Evolutionary conservation across 108 stramenopile species (phyloP).

Genomic region (Nannochloropsis salina): DNA sequence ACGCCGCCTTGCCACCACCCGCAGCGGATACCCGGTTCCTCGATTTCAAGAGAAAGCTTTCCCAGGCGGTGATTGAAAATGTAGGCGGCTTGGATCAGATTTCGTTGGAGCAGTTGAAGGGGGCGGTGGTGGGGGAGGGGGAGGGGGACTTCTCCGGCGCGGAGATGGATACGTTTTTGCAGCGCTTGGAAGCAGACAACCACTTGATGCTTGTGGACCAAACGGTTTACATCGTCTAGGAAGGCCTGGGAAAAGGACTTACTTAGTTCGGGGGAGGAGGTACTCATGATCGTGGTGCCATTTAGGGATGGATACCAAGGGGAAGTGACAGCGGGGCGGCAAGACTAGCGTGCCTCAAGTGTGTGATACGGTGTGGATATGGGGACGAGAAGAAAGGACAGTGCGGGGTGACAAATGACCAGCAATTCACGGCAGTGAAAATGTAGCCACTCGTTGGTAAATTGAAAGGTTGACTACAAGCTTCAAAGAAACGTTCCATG

Average conservation of each 20-base stretch:
- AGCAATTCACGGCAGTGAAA: too few species aligned
- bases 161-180: neutral
- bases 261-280: too few species aligned
- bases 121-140: neutral
- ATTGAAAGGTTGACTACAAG: too few species aligned
- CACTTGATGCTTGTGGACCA: neutral
- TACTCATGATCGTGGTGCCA: too few species aligned
- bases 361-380: too few species aligned
- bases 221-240: neutral
- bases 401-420: too few species aligned
- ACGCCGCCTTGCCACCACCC: neutral
- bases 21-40: neutral
- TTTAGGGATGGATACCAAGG: too few species aligned
- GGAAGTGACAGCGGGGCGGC: too few species aligned
- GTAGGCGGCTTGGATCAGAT: neutral
- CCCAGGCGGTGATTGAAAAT: neutral
- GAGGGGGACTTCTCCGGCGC: neutral
- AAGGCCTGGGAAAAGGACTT: neutral
- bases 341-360: too few species aligned
- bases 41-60: neutral
- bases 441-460: too few species aligned
- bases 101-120: neutral
- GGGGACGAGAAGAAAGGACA: too few species aligned
- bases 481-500: too few species aligned
- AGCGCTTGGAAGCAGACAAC: constrained; percentile 9